These are phyloP conservation scores for Datisca glomerata DNA, from an alignment of 306 rosid genomes.

Conservation along the genomic window DNA sequence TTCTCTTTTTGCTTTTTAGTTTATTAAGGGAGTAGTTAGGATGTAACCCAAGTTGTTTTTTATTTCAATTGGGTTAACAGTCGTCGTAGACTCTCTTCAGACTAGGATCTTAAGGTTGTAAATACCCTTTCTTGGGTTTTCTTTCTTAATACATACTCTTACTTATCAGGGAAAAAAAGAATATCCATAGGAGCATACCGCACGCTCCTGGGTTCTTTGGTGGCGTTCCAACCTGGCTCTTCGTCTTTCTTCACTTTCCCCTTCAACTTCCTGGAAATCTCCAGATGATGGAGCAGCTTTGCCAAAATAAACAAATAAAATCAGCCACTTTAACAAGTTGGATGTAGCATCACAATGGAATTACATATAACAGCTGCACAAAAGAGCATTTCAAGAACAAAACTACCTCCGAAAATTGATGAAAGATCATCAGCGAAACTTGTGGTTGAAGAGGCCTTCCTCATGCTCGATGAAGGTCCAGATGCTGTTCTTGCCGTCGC, in stretches of 20 bases:
- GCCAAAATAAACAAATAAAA: conserved; percentile 4
- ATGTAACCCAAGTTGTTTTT: too few species aligned
- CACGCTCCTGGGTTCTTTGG: conserved; percentile 76
- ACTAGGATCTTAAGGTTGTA: too few species aligned
- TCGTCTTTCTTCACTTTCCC: conserved; percentile 92
- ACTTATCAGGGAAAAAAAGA: neutral
- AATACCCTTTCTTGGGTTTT: too few species aligned
- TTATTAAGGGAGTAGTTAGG: too few species aligned
- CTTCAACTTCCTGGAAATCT: conserved; percentile 78
- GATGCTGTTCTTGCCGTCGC: conserved; percentile 47
- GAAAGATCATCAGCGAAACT: conserved; percentile 91
- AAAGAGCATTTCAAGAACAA: conserved; percentile 7
- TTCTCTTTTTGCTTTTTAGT: too few species aligned
- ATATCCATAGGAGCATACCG: conserved; percentile 35
- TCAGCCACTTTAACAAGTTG: conserved; percentile 1
- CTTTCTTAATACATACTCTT: too few species aligned
- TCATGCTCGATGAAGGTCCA: conserved; percentile 41
- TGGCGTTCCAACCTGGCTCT: conserved; percentile 93
- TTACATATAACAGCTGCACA: conserved; percentile 6
- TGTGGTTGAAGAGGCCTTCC: conserved; percentile 63
- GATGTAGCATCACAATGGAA: conserved; percentile 9
- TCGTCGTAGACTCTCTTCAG: too few species aligned
- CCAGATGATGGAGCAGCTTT: conserved; percentile 37
- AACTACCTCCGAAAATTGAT: conserved; percentile 82
- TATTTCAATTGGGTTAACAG: too few species aligned